Base-by-base conservation (phyloP, 192 early-diverging fungal species). In the Backusella liffmaniae region DNA sequence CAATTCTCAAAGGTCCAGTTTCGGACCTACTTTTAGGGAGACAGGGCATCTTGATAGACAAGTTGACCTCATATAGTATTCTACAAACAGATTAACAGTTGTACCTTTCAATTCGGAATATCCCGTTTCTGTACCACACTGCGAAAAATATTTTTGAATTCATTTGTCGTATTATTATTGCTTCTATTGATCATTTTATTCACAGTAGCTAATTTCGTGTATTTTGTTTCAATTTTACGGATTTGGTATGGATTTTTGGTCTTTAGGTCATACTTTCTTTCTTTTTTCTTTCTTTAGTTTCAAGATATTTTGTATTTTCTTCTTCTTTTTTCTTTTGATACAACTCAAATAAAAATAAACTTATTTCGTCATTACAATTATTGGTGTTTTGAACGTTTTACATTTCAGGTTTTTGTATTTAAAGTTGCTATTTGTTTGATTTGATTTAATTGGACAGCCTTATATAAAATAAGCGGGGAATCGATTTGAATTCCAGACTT, bases 1-100 rank as follows among this genome's bases (percentile, higher is more conserved):
- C 23, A 62, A 62, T 62, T 62, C 56, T 62, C 56, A 62, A 62
- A 62, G 56, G 56, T 62, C 23, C 56, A 62, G 56, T 62, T 62
- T 62, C 56, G 56, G 56, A 29, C 56, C 26, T 62, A 62, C 56
- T 26, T 62, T 62, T 62, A 62, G 56, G 56, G n/a, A 23, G 12
- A 62, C 56, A 62, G 56, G 56, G 56, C 56, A 62, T 26, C 23
- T 62, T 62, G 56, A 62, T 62, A 62, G 21, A 62, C 56, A 62
- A 62, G 26, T 62, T 62, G 56, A 62, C 56, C 56, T 62, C 56
- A 62, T 62, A 29, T 62, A 62, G 56, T 62, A 29, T 62, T 62
- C 56, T 29, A 62, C 56, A 26, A 62, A 62, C 26, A 29, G 0
- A 62, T 29, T 62, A 26, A 29, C 8, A 23, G 26, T 62, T 62